phyloP scores from a whole-genome alignment of 176 grass and related monocot species.

The Oryza nivara region DNA sequence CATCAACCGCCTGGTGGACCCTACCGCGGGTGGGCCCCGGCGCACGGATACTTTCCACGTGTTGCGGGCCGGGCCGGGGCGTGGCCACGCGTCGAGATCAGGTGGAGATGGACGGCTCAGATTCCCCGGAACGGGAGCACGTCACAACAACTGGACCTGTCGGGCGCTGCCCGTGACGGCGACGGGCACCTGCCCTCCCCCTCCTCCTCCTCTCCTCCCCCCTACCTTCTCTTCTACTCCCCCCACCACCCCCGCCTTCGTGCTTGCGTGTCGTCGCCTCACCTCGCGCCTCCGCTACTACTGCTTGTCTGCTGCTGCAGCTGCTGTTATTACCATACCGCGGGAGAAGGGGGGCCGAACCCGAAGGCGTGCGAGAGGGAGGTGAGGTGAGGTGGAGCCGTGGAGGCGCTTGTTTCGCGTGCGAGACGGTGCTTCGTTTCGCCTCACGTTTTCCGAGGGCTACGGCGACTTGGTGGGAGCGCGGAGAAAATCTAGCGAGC shows the following conservation, averaged over 20 bases:
- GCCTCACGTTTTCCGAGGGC: background rate
- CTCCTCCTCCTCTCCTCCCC: background rate
- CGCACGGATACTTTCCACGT: slow-evolving; percentile 22
- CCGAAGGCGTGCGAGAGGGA: background rate
- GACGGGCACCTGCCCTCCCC: slow-evolving; percentile 54
- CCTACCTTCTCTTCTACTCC: slow-evolving; percentile 23
- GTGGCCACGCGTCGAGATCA: slow-evolving; percentile 33
- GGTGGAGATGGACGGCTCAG: slow-evolving; percentile 22
- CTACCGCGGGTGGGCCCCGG: background rate
- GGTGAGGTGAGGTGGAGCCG: background rate
- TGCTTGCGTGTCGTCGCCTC: slow-evolving; percentile 29
- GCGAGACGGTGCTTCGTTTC: slow-evolving; percentile 14
- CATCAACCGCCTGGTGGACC: slow-evolving; percentile 23
- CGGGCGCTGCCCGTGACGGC: slow-evolving; percentile 59
- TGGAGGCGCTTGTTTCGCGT: background rate
- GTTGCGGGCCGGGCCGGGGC: background rate
- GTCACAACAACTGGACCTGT: slow-evolving; percentile 42
- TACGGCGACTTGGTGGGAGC: slow-evolving; percentile 29
- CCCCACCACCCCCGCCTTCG: slow-evolving; percentile 33
- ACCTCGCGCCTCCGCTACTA: slow-evolving; percentile 21
- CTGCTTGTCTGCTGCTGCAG: slow-evolving; percentile 22
- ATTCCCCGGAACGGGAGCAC: slow-evolving; percentile 31
- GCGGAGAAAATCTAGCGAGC: background rate
- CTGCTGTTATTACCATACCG: background rate
- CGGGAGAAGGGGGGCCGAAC: background rate